Conservation (phyloP, 2,329 filamentous ascomycete genomes). For the Aspergillus fijiensis region DNA sequence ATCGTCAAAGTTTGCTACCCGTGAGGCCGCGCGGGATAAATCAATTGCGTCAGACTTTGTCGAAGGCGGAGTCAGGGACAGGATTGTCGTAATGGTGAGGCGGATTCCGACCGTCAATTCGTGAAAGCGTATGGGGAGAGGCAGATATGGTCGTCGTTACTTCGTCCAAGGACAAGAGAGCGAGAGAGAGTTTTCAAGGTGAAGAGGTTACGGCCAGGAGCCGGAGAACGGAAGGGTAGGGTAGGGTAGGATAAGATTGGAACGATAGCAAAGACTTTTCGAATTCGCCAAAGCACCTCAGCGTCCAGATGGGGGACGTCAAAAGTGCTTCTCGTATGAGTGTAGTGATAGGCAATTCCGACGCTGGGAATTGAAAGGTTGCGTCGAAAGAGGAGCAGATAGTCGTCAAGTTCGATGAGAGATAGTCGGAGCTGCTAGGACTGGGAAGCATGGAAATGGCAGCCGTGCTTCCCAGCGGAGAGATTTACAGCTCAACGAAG, state of each 20-base stretch:
- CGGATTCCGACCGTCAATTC: slow-evolving; percentile 16
- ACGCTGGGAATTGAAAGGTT: slow-evolving; percentile 43
- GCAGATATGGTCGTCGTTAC: slow-evolving; percentile 8
- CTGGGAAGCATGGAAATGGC: slow-evolving; percentile 64
- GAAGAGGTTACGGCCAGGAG: slow-evolving; percentile 13
- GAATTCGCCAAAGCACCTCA: slow-evolving; percentile 37
- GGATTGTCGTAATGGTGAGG: slow-evolving; percentile 8
- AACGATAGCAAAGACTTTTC: slow-evolving; percentile 10
- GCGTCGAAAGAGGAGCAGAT: slow-evolving; percentile 56
- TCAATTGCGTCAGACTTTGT: slow-evolving; percentile 24
- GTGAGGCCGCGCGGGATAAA: slow-evolving; percentile 11
- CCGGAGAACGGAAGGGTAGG: slow-evolving; percentile 14
- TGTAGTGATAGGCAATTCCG: slow-evolving; percentile 60
- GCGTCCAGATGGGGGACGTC: slow-evolving; percentile 33
- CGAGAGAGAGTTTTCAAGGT: slow-evolving; percentile 13
- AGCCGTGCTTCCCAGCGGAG: slow-evolving; percentile 71
- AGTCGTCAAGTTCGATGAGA: slow-evolving; percentile 49
- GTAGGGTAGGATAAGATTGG: slow-evolving; percentile 11
- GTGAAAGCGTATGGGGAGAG: slow-evolving; percentile 14
- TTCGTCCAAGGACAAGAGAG: slow-evolving; percentile 1
- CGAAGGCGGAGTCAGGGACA: slow-evolving; percentile 6
- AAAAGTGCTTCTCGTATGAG: slow-evolving; percentile 39
- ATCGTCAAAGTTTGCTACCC: slow-evolving; percentile 23
- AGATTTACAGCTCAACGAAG: slow-evolving; percentile 87
- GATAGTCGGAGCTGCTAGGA: slow-evolving; percentile 80